Evolutionary conservation across 768 basidiomycete genomes (phyloP).

Genomic region (Naganishia vaughanmartiniae): DNA sequence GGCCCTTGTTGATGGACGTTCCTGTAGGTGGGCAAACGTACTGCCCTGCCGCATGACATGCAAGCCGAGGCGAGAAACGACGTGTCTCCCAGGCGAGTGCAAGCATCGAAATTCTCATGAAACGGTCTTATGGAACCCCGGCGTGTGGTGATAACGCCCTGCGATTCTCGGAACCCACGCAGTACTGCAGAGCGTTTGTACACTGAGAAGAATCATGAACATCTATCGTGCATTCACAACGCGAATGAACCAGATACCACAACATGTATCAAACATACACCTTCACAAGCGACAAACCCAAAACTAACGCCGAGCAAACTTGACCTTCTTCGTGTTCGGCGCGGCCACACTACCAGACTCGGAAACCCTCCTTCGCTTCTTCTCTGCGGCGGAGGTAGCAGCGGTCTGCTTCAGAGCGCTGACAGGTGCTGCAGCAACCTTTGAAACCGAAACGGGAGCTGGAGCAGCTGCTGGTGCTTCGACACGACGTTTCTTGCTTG

Average conservation of each 20-base stretch:
- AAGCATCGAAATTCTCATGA: too few species aligned
- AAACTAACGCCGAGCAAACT: conserved; percentile 7
- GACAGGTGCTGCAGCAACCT: background rate
- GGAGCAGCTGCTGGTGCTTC: background rate
- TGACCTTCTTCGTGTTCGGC: conserved; percentile 18
- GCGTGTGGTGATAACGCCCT: too few species aligned
- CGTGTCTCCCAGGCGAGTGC: too few species aligned
- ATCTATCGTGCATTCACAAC: background rate
- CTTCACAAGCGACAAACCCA: background rate
- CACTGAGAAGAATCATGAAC: background rate
- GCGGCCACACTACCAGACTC: conserved; percentile 11
- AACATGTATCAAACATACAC: background rate
- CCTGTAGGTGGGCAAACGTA: too few species aligned
- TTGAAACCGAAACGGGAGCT: background rate
- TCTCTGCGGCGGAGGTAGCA: background rate
- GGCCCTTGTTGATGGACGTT: too few species aligned
- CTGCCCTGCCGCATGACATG: too few species aligned
- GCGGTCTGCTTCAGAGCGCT: background rate
- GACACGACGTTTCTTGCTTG: conserved; percentile 10
- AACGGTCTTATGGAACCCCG: too few species aligned
- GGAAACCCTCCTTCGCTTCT: conserved; percentile 17
- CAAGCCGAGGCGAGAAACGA: too few species aligned
- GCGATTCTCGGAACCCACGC: too few species aligned
- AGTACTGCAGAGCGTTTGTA: too few species aligned
- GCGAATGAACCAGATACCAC: background rate